Percentiles rank a stretch among this genome's conserved stretches.
These are phyloP conservation scores for Backusella liffmaniae DNA, from an alignment of 192 early-diverging fungal species.

Conservation along the genomic window DNA sequence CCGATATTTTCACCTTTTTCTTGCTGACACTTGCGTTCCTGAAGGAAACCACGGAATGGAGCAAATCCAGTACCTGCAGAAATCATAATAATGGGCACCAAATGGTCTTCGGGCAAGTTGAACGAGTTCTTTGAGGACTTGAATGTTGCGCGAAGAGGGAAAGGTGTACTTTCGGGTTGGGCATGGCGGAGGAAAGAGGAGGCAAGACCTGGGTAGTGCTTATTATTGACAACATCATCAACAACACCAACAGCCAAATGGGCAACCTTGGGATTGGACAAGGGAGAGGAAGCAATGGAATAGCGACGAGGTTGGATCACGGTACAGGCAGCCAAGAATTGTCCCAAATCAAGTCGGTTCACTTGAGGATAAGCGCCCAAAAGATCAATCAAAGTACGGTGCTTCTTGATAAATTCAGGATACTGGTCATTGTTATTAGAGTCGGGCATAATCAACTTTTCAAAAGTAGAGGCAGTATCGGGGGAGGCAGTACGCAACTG, in stretches of 20 bases:
- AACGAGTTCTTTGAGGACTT: slow-evolving; percentile 48
- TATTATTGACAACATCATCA: slow-evolving; percentile 24
- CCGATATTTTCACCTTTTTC: slow-evolving; percentile 62
- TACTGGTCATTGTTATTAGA: slow-evolving; percentile 30
- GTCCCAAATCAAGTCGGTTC: slow-evolving; percentile 30
- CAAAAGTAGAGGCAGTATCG: slow-evolving; percentile 37
- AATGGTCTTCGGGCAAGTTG: slow-evolving; percentile 54
- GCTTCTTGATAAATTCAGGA: slow-evolving; percentile 22
- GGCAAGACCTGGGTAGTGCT: slow-evolving; percentile 31
- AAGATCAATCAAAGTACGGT: slow-evolving; percentile 34
- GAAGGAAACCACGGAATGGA: slow-evolving; percentile 88
- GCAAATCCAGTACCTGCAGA: slow-evolving; percentile 92
- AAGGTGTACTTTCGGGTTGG: slow-evolving; percentile 18
- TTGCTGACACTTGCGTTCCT: slow-evolving; percentile 31
- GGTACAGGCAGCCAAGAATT: slow-evolving; percentile 40
- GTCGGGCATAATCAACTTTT: slow-evolving; percentile 32
- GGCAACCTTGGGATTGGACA: slow-evolving; percentile 33
- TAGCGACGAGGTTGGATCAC: slow-evolving; percentile 81
- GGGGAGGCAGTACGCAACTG: slow-evolving; percentile 27
- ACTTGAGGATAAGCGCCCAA: slow-evolving; percentile 29
- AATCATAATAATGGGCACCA: slow-evolving; percentile 78
- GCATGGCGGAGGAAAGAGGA: slow-evolving; percentile 21
- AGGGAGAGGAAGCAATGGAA: slow-evolving; percentile 73
- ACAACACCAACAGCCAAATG: slow-evolving; percentile 35
- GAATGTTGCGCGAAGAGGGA: slow-evolving; percentile 24